Evolutionary conservation across 2,329 filamentous ascomycete species (phyloP).

Genomic region (Zymoseptoria crescenta): DNA sequence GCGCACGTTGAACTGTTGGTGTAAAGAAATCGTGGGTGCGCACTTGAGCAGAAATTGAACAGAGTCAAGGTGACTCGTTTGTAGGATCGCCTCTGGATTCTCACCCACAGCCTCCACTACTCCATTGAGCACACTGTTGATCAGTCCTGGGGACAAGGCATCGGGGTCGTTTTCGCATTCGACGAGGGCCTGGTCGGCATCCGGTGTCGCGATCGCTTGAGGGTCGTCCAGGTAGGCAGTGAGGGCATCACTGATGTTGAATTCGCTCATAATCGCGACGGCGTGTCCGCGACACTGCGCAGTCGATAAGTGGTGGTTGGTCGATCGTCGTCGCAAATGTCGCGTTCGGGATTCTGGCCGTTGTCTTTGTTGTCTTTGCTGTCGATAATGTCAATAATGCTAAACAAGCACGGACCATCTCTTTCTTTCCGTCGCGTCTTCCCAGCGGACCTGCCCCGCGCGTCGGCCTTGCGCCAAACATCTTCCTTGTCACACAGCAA

Average conservation of each 20-base stretch:
- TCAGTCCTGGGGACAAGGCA: constrained; percentile 64
- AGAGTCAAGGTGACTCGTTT: constrained; percentile 76
- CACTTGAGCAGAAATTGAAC: constrained; percentile 96
- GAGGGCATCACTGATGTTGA: constrained; percentile 93
- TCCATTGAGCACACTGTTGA: constrained; percentile 81
- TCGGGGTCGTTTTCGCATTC: constrained; percentile 93
- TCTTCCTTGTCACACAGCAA: neutral
- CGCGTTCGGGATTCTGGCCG: neutral
- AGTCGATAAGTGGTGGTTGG: neutral
- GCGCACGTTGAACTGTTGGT: constrained; percentile 22
- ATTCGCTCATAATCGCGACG: constrained; percentile 59
- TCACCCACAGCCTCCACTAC: constrained; percentile 90
- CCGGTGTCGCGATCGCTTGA: constrained; percentile 69
- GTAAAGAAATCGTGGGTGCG: constrained; percentile 50
- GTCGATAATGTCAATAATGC: neutral
- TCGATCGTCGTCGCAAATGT: constrained; percentile 1
- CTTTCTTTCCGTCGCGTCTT: neutral
- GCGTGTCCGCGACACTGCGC: constrained; percentile 5
- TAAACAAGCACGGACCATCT: neutral
- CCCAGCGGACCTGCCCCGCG: neutral
- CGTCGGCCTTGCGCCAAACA: neutral
- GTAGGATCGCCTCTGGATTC: constrained; percentile 79
- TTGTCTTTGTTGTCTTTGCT: neutral
- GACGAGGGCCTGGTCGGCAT: constrained; percentile 73
- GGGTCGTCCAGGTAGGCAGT: constrained; percentile 97